phyloP scores from a whole-genome alignment of 2,329 filamentous ascomycete genomes.

The Colletotrichum shisoi region DNA sequence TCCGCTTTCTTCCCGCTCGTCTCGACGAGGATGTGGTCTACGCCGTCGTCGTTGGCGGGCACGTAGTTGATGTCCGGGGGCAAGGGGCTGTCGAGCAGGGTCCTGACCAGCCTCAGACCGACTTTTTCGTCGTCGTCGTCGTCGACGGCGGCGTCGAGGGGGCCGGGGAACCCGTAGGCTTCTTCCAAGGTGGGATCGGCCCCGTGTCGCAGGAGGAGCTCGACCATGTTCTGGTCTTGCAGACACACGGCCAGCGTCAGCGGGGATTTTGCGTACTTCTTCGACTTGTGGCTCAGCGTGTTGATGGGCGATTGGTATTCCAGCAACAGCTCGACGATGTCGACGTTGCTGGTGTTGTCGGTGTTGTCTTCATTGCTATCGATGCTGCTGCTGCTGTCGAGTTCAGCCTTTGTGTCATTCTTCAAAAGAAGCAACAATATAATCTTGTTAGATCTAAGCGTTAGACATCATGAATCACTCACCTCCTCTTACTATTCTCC shows the following conservation, averaged over 20 bases:
- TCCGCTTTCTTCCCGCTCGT: constrained; percentile 32
- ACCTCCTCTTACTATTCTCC: background rate
- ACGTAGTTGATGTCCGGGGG: constrained; percentile 39
- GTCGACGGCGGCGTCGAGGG: constrained; percentile 32
- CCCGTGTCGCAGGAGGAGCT: constrained; percentile 41
- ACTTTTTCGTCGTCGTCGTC: constrained; percentile 15
- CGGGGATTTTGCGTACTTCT: constrained; percentile 23
- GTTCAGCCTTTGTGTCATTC: background rate
- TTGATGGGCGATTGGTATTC: constrained; percentile 33
- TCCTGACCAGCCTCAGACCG: constrained; percentile 23
- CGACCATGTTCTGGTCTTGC: constrained; percentile 36
- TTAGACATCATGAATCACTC: background rate
- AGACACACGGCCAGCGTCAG: constrained; percentile 22
- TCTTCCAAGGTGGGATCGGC: constrained; percentile 43
- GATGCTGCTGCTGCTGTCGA: background rate
- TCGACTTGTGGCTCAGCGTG: constrained; percentile 13
- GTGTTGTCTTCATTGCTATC: background rate
- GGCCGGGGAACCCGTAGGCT: constrained; percentile 35
- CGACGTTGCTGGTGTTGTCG: constrained; percentile 17
- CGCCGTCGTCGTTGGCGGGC: background rate
- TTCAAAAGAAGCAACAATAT: background rate
- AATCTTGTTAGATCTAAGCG: too few relatives aligned
- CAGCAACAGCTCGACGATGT: constrained; percentile 32
- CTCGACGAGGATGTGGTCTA: constrained; percentile 31
- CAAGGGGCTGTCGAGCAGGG: constrained; percentile 38